Percentiles rank a stretch among this genome's conserved stretches.
phyloP scores from a whole-genome alignment of 2,329 filamentous ascomycete species.

The Golovinomyces cichoracearum region DNA sequence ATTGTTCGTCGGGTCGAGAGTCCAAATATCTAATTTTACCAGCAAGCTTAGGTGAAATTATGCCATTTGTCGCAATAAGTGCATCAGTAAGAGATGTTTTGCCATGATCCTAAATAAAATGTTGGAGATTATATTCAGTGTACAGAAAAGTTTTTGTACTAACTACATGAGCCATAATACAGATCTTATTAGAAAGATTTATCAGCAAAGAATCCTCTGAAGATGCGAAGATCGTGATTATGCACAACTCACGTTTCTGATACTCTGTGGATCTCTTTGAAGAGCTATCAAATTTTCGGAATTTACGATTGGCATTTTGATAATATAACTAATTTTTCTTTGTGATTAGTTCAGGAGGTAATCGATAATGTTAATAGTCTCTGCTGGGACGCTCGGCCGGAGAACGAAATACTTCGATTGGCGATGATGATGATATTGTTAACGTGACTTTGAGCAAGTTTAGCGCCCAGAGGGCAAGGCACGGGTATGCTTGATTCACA shows the following conservation, averaged over 20 bases:
- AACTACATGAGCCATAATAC: conserved; percentile 79
- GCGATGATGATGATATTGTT: too few species aligned
- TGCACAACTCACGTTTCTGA: conserved; percentile 52
- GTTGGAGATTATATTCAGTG: conserved; percentile 1
- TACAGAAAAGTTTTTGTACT: conserved; percentile 14
- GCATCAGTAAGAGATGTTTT: conserved; percentile 95
- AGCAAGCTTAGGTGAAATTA: conserved; percentile 90
- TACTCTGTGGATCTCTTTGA: conserved; percentile 63
- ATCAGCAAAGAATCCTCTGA: background rate
- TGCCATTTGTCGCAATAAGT: conserved; percentile 92
- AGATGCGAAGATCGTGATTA: background rate
- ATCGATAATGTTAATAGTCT: too few species aligned
- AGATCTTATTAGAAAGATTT: conserved; percentile 37
- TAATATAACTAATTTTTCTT: too few species aligned
- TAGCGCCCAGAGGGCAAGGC: too few species aligned
- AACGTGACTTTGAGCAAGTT: too few species aligned
- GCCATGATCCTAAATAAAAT: conserved; percentile 49
- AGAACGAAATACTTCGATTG: too few species aligned
- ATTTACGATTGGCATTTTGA: conserved; percentile 67
- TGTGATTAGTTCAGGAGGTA: too few species aligned
- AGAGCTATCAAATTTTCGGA: conserved; percentile 75
- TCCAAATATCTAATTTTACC: conserved; percentile 96
- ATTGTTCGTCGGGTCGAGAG: conserved; percentile 83
- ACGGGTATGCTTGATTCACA: too few species aligned
- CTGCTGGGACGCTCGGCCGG: too few species aligned